Base-by-base conservation (phyloP, 169 alveolate species). In the Cytauxzoon felis region DNA sequence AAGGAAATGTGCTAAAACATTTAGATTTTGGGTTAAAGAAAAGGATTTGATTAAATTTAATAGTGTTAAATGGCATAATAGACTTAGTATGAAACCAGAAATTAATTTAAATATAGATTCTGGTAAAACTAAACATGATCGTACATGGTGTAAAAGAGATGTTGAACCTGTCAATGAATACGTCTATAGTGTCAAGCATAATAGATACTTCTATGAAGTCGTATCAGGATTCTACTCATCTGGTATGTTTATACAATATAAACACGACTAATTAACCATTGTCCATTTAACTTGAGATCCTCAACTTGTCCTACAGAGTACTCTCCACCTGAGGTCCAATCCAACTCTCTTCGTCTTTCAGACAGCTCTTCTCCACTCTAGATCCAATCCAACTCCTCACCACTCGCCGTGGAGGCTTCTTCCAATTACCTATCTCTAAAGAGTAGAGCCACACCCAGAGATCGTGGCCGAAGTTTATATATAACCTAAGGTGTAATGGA, bases 1-100 rank as follows among this genome's bases (percentile, higher is more conserved):
- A 42, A 52, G 54, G 29, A n/a, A 43, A 3, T 75, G 85, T 49
- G 60, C 85, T 4, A 75, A 58, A 26, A 13, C 57, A n/a, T 75
- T 64, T 43, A 45, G 85, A 40, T 75, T 75, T 66, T 75, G 85
- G 85, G 85, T 75, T 9, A 63, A 75, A 59, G 85, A 75, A 56
- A 64, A 64, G 64, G 85, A 75, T 47, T 63, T 75, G n/a, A 75
- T 75, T 38, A 62, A 62, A 49, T 65, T 32, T 49, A 43, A 65
- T 11, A 11, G 69, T 6, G 68, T 75, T 29, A 61, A n/a, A 16
- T 43, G 11, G 2, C 1, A 33, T 5, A 2, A 51, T 19, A 8
- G 42, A 13, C 9, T 11, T 36, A 0, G 19, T 19, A 24, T 5
- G 11, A 36, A 30, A 29, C 30, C 73, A 6, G 69, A 29, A 13